Conservation (phyloP, 225 moss, liverwort and hornwort genomes). For the Ulota crispa region DNA sequence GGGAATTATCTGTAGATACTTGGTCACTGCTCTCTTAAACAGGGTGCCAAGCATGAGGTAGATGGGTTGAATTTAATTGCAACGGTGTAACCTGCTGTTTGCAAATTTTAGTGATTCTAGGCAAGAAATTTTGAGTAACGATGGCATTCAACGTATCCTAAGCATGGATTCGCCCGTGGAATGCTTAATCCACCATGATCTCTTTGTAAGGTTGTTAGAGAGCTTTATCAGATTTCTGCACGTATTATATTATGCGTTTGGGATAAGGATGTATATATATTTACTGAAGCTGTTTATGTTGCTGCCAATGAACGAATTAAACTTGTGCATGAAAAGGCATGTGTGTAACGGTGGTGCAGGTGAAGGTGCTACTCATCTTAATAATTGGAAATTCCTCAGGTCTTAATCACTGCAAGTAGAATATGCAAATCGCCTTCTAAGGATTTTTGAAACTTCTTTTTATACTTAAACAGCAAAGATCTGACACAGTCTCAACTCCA, state of each 20-base stretch:
- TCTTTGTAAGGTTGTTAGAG: background rate
- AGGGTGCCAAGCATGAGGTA: constrained; percentile 38
- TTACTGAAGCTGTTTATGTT: background rate
- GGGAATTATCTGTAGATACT: constrained; percentile 36
- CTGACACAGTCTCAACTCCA: too few relatives aligned
- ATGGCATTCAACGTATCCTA: background rate
- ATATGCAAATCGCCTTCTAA: too few relatives aligned
- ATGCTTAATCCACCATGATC: background rate
- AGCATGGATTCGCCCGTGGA: background rate
- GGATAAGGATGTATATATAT: background rate
- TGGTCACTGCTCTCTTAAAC: constrained; percentile 6
- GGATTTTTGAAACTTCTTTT: too few relatives aligned
- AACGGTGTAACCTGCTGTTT: constrained; percentile 21
- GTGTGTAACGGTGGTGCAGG: too few relatives aligned
- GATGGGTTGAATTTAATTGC: constrained; percentile 22
- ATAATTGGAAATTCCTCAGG: too few relatives aligned
- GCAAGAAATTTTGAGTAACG: constrained; percentile 12
- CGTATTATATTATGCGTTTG: background rate
- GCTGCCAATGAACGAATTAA: too few relatives aligned
- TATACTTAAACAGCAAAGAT: too few relatives aligned
- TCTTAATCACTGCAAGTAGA: too few relatives aligned
- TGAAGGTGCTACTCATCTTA: too few relatives aligned
- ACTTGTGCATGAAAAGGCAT: too few relatives aligned
- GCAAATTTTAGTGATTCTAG: constrained; percentile 1
- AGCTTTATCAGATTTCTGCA: background rate